These are phyloP conservation scores for Rhytidiadelphus loreus DNA, from an alignment of 225 moss, liverwort and hornwort species.

Conservation along the genomic window DNA sequence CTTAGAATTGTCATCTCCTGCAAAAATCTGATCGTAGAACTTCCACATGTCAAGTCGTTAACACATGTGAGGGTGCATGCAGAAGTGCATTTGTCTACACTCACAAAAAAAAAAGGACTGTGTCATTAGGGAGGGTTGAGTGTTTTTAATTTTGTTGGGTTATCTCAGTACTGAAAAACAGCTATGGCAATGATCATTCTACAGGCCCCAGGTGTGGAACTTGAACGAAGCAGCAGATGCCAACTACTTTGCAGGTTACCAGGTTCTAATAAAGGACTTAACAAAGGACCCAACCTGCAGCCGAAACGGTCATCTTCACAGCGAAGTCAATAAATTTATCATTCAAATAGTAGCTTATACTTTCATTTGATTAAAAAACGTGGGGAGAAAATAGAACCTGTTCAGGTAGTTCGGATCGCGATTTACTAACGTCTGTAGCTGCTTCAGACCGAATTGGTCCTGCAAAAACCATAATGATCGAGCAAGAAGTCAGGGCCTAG, in stretches of 20 bases:
- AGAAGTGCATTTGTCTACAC: neutral
- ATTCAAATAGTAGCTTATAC: neutral
- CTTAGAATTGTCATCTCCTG: neutral
- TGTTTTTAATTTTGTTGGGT: too few species aligned
- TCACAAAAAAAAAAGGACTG: neutral
- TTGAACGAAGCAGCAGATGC: neutral
- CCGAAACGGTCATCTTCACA: neutral
- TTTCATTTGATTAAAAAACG: neutral
- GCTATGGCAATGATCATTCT: neutral
- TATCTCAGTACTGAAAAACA: neutral
- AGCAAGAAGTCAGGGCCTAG: neutral
- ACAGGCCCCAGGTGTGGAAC: neutral
- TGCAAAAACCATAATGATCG: constrained; percentile 1
- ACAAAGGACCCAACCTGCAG: neutral
- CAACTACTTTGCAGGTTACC: neutral
- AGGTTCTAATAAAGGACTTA: neutral
- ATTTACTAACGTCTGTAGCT: constrained; percentile 4
- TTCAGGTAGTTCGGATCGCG: constrained; percentile 22
- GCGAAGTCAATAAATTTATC: neutral
- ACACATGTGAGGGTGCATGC: neutral
- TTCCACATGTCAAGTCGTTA: neutral
- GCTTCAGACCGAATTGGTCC: constrained; percentile 40
- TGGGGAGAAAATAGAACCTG: constrained; percentile 5
- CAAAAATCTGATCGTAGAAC: neutral
- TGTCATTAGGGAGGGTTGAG: neutral